phyloP scores from a whole-genome alignment of 805 yeast species.

The Metschnikowia baotianmanensis region DNA sequence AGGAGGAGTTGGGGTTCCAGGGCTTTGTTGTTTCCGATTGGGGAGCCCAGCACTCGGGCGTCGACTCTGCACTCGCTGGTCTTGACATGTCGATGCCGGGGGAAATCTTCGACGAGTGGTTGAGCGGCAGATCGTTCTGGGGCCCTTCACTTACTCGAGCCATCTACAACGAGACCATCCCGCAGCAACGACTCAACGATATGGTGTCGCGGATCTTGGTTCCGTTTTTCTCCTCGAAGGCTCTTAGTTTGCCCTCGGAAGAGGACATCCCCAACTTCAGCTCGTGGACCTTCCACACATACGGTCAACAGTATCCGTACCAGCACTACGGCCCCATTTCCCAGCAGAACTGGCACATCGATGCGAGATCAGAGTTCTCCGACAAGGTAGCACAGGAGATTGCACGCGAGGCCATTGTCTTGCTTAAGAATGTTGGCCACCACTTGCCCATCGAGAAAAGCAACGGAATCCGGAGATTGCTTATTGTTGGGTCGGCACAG shows the following conservation, averaged over 20 bases:
- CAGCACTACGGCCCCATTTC: conserved; percentile 54
- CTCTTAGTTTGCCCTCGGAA: conserved; percentile 36
- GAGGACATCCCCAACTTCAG: conserved; percentile 51
- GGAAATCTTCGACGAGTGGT: conserved; percentile 51
- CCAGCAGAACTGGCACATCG: conserved; percentile 53
- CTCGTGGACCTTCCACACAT: conserved; percentile 57
- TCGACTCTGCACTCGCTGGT: conserved; percentile 55
- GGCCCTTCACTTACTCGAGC: conserved; percentile 57
- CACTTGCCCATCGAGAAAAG: conserved; percentile 49
- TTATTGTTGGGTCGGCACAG: conserved; percentile 54
- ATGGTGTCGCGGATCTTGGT: conserved; percentile 62
- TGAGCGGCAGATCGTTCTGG: conserved; percentile 53
- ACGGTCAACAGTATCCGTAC: conserved; percentile 52
- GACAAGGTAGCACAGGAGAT: conserved; percentile 49
- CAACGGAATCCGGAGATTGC: conserved; percentile 42
- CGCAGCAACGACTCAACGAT: conserved; percentile 53
- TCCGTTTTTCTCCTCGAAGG: conserved; percentile 49
- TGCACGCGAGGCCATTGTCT: conserved; percentile 56
- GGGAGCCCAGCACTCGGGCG: conserved; percentile 64
- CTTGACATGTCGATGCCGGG: conserved; percentile 69
- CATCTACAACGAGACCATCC: conserved; percentile 53
- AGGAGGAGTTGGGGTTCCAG: conserved; percentile 63
- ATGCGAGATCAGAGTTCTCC: conserved; percentile 48
- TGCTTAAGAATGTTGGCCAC: conserved; percentile 51
- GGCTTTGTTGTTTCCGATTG: conserved; percentile 68